phyloP scores from a whole-genome alignment of 202 grass and related monocot genomes.

The Panicum hallii region DNA sequence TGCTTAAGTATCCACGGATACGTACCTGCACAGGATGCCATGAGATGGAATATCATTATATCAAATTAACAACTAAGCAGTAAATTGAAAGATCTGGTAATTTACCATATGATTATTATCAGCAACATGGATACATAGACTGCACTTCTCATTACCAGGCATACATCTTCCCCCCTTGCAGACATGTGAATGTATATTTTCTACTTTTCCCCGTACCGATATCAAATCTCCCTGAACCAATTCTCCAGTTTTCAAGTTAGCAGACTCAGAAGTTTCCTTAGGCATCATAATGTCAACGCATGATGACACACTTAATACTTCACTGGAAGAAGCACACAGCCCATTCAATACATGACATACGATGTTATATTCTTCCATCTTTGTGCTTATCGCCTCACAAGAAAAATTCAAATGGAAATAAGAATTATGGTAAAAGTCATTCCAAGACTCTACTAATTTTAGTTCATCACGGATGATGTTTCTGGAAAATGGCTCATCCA shows the following conservation, averaged over 20 bases:
- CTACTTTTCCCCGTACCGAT: constrained; percentile 76
- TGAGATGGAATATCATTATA: constrained; percentile 31
- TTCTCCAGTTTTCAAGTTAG: constrained; percentile 48
- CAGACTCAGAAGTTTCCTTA: constrained; percentile 52
- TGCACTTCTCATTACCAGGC: constrained; percentile 46
- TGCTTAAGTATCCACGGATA: constrained; percentile 67
- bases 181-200: constrained; percentile 66
- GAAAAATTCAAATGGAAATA: constrained; percentile 65
- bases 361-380: constrained; percentile 38
- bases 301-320: constrained; percentile 73
- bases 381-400: constrained; percentile 35
- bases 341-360: constrained; percentile 43
- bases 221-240: constrained; percentile 65
- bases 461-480: constrained; percentile 47
- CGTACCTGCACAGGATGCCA: constrained; percentile 61
- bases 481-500: constrained; percentile 42
- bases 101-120: constrained; percentile 79
- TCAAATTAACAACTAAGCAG: constrained; percentile 30
- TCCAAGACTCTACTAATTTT: constrained; percentile 56
- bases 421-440: constrained; percentile 47
- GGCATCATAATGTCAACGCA: constrained; percentile 66
- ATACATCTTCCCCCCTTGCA: constrained; percentile 41
- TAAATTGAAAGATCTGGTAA: constrained; percentile 37
- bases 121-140: constrained; percentile 76
- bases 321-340: constrained; percentile 48